A percentile compares a stretch with the other conserved stretches of the same genome.
Evolutionary conservation across 257 asterid species (phyloP).

Genomic region (Scutellaria minor): DNA sequence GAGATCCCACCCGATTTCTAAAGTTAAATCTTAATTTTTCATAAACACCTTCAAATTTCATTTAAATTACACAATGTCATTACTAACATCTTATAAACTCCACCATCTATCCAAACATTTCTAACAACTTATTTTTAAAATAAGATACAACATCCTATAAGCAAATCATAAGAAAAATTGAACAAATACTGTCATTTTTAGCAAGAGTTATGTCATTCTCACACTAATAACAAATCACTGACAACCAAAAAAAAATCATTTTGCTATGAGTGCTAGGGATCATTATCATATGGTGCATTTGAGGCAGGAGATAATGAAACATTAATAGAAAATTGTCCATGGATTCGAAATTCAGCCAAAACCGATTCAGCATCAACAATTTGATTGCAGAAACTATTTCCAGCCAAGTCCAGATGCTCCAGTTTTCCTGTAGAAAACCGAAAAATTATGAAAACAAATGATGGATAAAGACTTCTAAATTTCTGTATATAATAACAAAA

Average conservation of each 20-base stretch:
- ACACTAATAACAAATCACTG: neutral
- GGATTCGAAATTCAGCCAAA: conserved; percentile 50
- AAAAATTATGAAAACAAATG: neutral
- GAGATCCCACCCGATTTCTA: too few relatives aligned
- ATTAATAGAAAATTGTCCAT: conserved; percentile 50
- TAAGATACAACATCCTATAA: too few relatives aligned
- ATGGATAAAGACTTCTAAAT: neutral
- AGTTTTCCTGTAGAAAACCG: conserved; percentile 55
- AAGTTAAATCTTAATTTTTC: too few relatives aligned
- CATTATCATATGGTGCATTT: conserved; percentile 66
- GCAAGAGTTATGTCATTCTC: neutral
- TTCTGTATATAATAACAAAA: neutral
- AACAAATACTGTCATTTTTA: neutral
- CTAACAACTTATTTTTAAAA: too few relatives aligned
- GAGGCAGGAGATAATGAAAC: conserved; percentile 42
- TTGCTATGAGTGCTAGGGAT: conserved; percentile 50
- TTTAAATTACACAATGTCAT: too few relatives aligned
- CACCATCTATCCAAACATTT: too few relatives aligned
- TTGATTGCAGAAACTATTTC: conserved; percentile 52
- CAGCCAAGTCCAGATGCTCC: conserved; percentile 80
- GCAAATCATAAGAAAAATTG: neutral
- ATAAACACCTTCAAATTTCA: too few relatives aligned
- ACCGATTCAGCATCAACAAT: conserved; percentile 42
- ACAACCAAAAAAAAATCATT: neutral
- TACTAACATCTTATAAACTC: too few relatives aligned